Evolutionary conservation across 257 asterid genomes (phyloP).

Genomic region (Lycium barbarum): DNA sequence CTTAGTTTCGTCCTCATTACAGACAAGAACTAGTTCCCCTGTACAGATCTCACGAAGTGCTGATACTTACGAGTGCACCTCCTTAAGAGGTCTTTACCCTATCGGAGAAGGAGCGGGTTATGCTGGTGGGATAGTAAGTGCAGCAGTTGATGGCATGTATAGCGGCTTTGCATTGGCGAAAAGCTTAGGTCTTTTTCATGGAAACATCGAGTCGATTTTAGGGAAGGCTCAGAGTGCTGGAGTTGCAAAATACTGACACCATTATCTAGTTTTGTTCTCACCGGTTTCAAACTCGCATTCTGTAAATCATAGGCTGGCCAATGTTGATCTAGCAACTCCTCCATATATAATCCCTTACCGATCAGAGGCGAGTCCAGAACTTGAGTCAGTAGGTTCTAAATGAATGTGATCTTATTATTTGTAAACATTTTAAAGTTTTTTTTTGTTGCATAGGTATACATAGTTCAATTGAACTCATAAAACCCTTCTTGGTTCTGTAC

Average conservation of each 20-base stretch:
- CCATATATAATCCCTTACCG: background rate
- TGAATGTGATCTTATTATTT: no score
- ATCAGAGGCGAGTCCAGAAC: no score
- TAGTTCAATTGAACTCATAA: no score
- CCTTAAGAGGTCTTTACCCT: conserved; percentile 82
- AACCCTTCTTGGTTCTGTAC: no score
- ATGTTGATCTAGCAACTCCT: background rate
- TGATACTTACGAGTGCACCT: conserved; percentile 81
- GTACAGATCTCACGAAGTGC: conserved; percentile 70
- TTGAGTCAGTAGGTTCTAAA: no score
- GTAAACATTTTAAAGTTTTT: no score
- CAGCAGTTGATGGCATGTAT: conserved; percentile 93
- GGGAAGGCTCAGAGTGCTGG: conserved; percentile 69
- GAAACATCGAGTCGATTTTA: conserved; percentile 52
- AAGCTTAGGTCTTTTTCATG: conserved; percentile 68
- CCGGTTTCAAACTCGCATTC: no score
- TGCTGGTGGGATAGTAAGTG: conserved; percentile 96
- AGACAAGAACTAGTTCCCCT: conserved; percentile 98
- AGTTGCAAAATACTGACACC: conserved; percentile 58
- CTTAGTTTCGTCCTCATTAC: background rate
- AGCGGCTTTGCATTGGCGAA: conserved; percentile 84
- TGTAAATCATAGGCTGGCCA: background rate
- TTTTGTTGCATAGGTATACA: no score
- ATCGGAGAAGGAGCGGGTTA: conserved; percentile 70
- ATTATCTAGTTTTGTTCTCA: background rate